phyloP scores from a whole-genome alignment of 2,329 filamentous ascomycete species.

The Aspergillus eucalypticola region DNA sequence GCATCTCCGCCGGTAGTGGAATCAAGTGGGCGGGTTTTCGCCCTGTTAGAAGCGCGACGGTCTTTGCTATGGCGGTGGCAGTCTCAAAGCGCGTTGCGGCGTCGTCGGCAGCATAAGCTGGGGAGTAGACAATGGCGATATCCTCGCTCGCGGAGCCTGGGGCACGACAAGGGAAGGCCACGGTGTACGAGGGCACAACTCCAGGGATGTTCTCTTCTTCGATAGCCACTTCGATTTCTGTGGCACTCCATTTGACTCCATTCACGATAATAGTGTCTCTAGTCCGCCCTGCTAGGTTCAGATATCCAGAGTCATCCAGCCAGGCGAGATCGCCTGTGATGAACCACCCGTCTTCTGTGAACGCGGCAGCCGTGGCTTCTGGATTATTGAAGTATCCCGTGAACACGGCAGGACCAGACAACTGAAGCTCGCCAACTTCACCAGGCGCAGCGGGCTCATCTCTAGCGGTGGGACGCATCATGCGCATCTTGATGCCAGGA shows the following conservation, averaged over 20 bases:
- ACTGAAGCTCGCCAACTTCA: constrained; percentile 23
- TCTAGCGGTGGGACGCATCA: constrained; percentile 10
- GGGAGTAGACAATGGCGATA: constrained; percentile 43
- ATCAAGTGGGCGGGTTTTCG: constrained; percentile 4
- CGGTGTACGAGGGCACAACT: constrained; percentile 26
- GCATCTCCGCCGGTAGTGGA: constrained; percentile 5
- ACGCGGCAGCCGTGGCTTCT: constrained; percentile 27
- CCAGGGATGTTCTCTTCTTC: constrained; percentile 32
- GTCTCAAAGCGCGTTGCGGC: constrained; percentile 10
- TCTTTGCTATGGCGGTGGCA: constrained; percentile 8
- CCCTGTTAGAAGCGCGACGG: constrained; percentile 8
- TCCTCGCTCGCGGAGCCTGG: constrained; percentile 39
- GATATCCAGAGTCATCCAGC: constrained; percentile 14
- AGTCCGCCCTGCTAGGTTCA: constrained; percentile 16
- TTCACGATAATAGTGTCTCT: constrained; percentile 53
- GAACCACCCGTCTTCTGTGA: constrained; percentile 35
- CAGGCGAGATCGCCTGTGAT: constrained; percentile 24
- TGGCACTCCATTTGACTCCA: constrained; percentile 44
- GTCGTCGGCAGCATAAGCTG: constrained; percentile 18
- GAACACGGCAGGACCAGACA: constrained; percentile 27
- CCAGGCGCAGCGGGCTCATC: not conserved
- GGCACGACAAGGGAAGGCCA: constrained; percentile 43
- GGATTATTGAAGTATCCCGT: constrained; percentile 33
- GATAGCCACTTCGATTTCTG: constrained; percentile 43
- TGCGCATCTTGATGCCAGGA: constrained; percentile 23